These are phyloP conservation scores for Panicum virgatum DNA, from an alignment of 202 grass and related monocot genomes.

Conservation along the genomic window DNA sequence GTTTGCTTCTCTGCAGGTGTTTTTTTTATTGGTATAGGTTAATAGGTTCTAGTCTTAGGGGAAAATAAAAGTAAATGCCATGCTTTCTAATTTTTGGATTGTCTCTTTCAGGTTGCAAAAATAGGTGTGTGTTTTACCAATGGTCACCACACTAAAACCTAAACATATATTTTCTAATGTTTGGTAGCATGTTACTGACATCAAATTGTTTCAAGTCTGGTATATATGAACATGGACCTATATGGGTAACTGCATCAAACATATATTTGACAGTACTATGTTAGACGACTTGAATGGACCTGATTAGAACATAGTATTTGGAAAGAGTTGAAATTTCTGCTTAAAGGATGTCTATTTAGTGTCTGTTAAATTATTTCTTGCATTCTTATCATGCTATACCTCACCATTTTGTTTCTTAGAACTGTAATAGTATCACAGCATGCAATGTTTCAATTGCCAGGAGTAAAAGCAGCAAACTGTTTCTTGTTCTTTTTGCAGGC, in stretches of 20 bases:
- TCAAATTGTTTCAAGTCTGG: neutral
- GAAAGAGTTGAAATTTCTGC: neutral
- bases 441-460: neutral
- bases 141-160: conserved; percentile 1
- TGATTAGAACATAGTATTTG: neutral
- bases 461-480: neutral
- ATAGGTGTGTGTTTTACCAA: neutral
- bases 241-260: neutral
- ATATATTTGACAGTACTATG: neutral
- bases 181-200: neutral
- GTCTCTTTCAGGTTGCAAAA: conserved; percentile 23
- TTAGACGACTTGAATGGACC: neutral
- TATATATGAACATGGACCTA: neutral
- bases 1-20: neutral
- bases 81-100: neutral
- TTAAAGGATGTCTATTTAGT: neutral
- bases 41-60: neutral
- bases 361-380: neutral
- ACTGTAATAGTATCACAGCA: neutral
- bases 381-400: neutral
- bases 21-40: neutral
- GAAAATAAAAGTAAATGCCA: neutral
- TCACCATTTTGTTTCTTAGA: neutral
- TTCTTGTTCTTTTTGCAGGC: conserved; percentile 47
- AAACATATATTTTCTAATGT: neutral